These are phyloP conservation scores for Aureobasidium sp. DNA, from an alignment of 2,329 filamentous ascomycete species.

Conservation along the genomic window DNA sequence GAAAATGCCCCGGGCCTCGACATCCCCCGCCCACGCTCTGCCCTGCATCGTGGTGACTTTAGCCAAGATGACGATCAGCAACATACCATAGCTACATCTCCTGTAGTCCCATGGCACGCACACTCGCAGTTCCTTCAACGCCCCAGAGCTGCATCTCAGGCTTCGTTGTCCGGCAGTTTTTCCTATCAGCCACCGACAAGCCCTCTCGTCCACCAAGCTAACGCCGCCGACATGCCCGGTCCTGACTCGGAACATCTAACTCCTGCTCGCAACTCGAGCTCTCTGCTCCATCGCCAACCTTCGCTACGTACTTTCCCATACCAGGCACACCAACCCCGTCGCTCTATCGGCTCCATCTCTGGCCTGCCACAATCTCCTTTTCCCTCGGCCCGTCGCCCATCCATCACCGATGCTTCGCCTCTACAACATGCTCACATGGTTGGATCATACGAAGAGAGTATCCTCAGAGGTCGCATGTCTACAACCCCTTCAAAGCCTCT, in stretches of 20 bases:
- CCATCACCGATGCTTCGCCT: conserved; percentile 79
- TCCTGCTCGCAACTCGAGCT: conserved; percentile 26
- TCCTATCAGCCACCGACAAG: conserved; percentile 91
- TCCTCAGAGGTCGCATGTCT: conserved; percentile 95
- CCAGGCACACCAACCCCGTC: conserved; percentile 81
- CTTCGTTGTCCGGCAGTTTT: conserved; percentile 82
- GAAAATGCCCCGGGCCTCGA: conserved; percentile 42
- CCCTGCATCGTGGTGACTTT: conserved; percentile 70
- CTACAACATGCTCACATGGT: conserved; percentile 96
- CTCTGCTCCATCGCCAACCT: background rate
- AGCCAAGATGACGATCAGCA: conserved; percentile 46
- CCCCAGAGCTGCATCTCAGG: conserved; percentile 54
- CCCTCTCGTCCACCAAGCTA: conserved; percentile 89
- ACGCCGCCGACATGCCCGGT: conserved; percentile 78
- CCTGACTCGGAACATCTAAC: conserved; percentile 45
- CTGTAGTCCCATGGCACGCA: conserved; percentile 60
- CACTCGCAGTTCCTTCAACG: conserved; percentile 39
- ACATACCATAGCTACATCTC: conserved; percentile 51
- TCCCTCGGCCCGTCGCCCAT: conserved; percentile 68
- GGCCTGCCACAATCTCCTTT: conserved; percentile 50
- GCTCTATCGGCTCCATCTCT: conserved; percentile 72
- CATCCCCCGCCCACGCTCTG: conserved; percentile 86
- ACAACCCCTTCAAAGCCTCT: conserved; percentile 93
- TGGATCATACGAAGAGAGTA: conserved; percentile 97
- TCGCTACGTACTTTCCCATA: conserved; percentile 56